Conservation (phyloP, 2,329 filamentous ascomycete species). For the Ophiostoma sp. region DNA sequence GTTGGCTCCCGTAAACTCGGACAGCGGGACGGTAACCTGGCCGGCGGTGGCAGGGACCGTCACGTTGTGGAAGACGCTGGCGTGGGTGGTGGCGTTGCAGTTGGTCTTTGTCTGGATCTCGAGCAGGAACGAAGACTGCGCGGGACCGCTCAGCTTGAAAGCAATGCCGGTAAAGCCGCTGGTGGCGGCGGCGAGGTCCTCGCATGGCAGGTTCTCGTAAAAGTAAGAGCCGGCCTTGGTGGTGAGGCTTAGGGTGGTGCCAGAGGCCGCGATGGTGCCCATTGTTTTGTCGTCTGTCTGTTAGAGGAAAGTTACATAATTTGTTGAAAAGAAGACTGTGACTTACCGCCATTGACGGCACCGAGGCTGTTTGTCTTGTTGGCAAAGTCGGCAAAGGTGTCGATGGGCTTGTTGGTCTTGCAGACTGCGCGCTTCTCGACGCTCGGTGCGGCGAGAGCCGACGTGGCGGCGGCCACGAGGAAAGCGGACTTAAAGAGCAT, state of each 20-base stretch:
- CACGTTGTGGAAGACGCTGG: constrained; percentile 27
- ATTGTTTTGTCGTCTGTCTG: constrained; percentile 40
- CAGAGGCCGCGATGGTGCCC: constrained; percentile 42
- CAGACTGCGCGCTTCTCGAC: constrained; percentile 30
- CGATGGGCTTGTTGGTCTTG: constrained; percentile 35
- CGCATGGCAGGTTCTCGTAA: constrained; percentile 54
- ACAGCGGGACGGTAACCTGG: constrained; percentile 26
- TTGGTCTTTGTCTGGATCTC: constrained; percentile 29
- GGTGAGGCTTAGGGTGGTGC: constrained; percentile 51
- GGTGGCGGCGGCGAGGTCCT: constrained; percentile 42
- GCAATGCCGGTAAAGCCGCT: constrained; percentile 49
- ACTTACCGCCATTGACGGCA: constrained; percentile 35
- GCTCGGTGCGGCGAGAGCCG: background rate
- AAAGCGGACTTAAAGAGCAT: constrained; percentile 13
- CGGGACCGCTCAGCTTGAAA: constrained; percentile 49
- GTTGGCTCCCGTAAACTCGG: constrained; percentile 49
- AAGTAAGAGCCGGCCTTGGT: constrained; percentile 52
- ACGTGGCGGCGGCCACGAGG: background rate
- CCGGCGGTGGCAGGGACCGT: constrained; percentile 17
- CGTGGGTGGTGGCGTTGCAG: constrained; percentile 40
- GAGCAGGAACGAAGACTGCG: constrained; percentile 26
- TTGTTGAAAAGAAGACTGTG: background rate
- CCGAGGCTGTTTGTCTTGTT: constrained; percentile 35
- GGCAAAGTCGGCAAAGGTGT: constrained; percentile 36
- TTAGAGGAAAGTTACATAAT: background rate